These are phyloP conservation scores for Cadophora sp. DNA, from an alignment of 2,329 filamentous ascomycete species.

Conservation along the genomic window DNA sequence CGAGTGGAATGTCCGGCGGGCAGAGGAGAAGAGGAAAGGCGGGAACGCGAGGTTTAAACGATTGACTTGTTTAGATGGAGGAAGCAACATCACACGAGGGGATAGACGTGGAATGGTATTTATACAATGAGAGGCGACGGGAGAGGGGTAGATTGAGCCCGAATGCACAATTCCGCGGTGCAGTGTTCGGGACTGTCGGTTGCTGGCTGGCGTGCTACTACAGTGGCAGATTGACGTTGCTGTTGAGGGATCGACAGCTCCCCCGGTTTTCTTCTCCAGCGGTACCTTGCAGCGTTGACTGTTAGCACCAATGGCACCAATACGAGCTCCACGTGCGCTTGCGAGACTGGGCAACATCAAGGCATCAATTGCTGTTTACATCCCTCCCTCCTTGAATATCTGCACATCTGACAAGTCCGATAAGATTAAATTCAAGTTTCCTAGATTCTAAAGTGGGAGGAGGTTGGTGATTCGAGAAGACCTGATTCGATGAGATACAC, in stretches of 20 bases:
- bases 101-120: neutral
- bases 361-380: neutral
- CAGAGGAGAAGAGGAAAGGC: neutral
- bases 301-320: constrained; percentile 11
- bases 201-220: neutral
- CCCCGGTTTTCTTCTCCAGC: neutral
- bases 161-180: constrained; percentile 7
- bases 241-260: neutral
- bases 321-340: constrained; percentile 4
- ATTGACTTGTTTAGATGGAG: constrained; percentile 5
- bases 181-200: constrained; percentile 5
- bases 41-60: neutral
- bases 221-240: neutral
- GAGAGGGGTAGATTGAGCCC: constrained; percentile 3
- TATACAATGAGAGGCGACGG: neutral
- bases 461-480: constrained; percentile 8
- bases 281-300: constrained; percentile 15
- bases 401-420: neutral
- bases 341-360: constrained; percentile 2
- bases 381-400: neutral
- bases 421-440: neutral
- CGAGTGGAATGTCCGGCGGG: constrained; percentile 6
- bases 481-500: neutral
- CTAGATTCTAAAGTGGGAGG: constrained; percentile 6
- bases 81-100: constrained; percentile 15